Conservation (phyloP, 345 rosid genomes). For the Hibiscus mutabilis region DNA sequence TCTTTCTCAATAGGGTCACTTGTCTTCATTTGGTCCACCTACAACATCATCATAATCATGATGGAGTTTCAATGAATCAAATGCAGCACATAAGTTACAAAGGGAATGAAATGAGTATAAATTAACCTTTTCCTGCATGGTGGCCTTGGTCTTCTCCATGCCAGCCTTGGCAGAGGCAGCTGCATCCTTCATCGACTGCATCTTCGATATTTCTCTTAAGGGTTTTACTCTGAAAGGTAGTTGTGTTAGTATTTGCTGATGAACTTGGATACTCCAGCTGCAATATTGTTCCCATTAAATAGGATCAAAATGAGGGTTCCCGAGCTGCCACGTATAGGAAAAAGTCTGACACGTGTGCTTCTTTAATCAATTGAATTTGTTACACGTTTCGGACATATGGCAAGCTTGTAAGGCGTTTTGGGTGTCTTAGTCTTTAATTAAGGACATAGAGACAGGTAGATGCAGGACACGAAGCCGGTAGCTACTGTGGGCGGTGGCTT, state of each 20-base stretch:
- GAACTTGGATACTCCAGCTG: background rate
- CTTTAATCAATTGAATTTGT: background rate
- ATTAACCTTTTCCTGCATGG: slow-evolving; percentile 57
- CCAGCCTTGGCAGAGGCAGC: slow-evolving; percentile 77
- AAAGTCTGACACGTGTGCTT: background rate
- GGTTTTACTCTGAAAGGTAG: background rate
- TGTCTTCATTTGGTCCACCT: slow-evolving; percentile 52
- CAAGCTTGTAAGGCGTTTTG: background rate
- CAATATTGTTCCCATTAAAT: background rate
- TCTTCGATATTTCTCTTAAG: slow-evolving; percentile 12
- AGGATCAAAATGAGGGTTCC: background rate
- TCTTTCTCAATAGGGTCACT: slow-evolving; percentile 53
- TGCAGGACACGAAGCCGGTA: background rate
- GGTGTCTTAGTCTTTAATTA: background rate
- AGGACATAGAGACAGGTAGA: too few species aligned
- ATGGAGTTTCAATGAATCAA: background rate
- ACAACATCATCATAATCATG: background rate
- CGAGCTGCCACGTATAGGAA: background rate
- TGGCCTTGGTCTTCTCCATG: slow-evolving; percentile 72
- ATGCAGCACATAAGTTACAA: background rate
- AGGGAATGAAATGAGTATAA: background rate
- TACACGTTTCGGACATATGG: slow-evolving; percentile 1
- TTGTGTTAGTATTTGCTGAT: background rate
- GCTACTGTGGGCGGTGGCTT: background rate
- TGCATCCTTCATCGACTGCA: slow-evolving; percentile 54